A percentile compares a stretch with the other conserved stretches of the same genome.
Conservation (phyloP, 768 basidiomycete genomes). For the Russula vinacea region DNA sequence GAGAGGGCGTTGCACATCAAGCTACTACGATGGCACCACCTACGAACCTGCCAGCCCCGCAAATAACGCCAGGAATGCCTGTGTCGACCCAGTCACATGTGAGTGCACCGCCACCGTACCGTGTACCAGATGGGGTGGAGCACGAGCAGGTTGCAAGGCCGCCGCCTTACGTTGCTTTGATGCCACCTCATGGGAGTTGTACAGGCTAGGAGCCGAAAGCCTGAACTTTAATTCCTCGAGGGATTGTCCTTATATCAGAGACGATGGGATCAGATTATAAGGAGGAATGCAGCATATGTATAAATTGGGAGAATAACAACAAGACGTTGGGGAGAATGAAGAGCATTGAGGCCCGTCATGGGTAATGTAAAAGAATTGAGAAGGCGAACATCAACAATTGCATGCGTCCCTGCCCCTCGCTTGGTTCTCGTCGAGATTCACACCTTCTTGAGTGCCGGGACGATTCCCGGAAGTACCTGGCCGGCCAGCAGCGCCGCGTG, state of each 20-base stretch:
- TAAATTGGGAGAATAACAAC: slow-evolving; percentile 30
- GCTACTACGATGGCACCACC: slow-evolving; percentile 29
- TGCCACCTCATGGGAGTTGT: slow-evolving; percentile 29
- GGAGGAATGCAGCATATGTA: slow-evolving; percentile 30
- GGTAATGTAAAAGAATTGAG: slow-evolving; percentile 16
- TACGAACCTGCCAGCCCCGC: slow-evolving; percentile 26
- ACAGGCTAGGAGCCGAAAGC: slow-evolving; percentile 19
- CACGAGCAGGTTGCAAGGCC: slow-evolving; percentile 37
- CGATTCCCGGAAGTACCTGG: slow-evolving; percentile 55
- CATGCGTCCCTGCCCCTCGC: slow-evolving; percentile 71
- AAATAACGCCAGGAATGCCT: slow-evolving; percentile 30
- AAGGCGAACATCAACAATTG: slow-evolving; percentile 57
- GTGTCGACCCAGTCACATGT: slow-evolving; percentile 25
- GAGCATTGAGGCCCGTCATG: slow-evolving; percentile 9
- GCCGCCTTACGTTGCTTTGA: slow-evolving; percentile 41
- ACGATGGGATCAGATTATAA: slow-evolving; percentile 33
- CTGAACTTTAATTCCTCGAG: slow-evolving; percentile 28
- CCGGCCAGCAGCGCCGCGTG: slow-evolving; percentile 63
- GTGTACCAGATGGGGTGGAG: slow-evolving; percentile 46
- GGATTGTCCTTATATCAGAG: slow-evolving; percentile 23
- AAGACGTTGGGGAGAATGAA: slow-evolving; percentile 11
- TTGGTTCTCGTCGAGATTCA: slow-evolving; percentile 68
- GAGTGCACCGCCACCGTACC: slow-evolving; percentile 78
- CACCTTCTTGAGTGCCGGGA: slow-evolving; percentile 50
- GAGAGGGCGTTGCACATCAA: slow-evolving; percentile 33